Evolutionary conservation across 148 eudicot genomes (phyloP).

Genomic region (Oxyria digyna): DNA sequence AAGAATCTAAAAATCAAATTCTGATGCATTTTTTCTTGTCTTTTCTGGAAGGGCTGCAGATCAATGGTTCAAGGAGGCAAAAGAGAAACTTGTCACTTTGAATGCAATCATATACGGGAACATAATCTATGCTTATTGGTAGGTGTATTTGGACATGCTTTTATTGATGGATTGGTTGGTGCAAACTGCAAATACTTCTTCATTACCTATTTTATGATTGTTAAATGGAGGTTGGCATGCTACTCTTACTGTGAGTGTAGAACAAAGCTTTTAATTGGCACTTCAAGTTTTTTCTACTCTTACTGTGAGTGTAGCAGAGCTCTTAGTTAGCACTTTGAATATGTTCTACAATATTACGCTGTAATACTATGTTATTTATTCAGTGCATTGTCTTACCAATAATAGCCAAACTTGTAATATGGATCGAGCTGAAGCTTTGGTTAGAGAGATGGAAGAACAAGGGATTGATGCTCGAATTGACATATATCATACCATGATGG

Average conservation of each 20-base stretch:
- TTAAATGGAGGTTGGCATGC: not conserved
- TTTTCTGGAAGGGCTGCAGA: conserved; percentile 81
- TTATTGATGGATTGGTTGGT: not conserved
- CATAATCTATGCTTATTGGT: conserved; percentile 91
- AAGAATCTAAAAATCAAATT: conserved; percentile 2
- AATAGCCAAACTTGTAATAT: conserved; percentile 63
- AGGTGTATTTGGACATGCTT: conserved; percentile 11
- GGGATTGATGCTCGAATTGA: conserved; percentile 93
- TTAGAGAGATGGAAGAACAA: conserved; percentile 98
- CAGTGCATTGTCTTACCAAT: not conserved
- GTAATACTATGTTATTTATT: not conserved
- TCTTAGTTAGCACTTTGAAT: not conserved
- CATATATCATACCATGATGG: conserved; percentile 97
- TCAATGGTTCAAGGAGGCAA: conserved; percentile 88
- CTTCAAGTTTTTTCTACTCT: not conserved
- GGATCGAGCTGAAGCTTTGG: conserved; percentile 84
- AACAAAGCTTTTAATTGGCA: not conserved
- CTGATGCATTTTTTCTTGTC: conserved; percentile 27
- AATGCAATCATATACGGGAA: conserved; percentile 79
- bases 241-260: not conserved
- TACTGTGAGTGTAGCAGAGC: not conserved
- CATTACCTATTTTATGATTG: not conserved
- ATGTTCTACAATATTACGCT: not conserved
- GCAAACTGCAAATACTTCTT: not conserved
- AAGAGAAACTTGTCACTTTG: conserved; percentile 48